phyloP scores from a whole-genome alignment of 192 early-diverging fungal genomes.

The Coemansia sp. region DNA sequence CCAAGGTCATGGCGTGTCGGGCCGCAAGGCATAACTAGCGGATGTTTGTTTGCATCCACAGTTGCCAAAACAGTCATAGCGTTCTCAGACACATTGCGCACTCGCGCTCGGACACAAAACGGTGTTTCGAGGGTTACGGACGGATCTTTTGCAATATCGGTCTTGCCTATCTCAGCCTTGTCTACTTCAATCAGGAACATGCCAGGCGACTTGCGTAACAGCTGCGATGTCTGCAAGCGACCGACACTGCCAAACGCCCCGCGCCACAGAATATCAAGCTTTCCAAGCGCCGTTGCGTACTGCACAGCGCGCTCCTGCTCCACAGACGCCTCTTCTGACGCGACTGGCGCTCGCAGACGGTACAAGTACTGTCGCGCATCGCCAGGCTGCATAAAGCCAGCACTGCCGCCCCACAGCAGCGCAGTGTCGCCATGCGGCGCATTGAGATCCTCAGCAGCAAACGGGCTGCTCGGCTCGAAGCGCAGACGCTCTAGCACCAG shows the following conservation, averaged over 20 bases:
- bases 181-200: conserved; percentile 53
- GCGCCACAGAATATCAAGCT: conserved; percentile 94
- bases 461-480: conserved; percentile 80
- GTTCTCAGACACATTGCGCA: conserved; percentile 50
- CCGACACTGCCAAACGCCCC: conserved; percentile 87
- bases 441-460: conserved; percentile 57
- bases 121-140: conserved; percentile 24
- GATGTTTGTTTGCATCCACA: conserved; percentile 25
- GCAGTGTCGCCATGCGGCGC: not conserved
- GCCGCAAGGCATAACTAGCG: conserved; percentile 42
- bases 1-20: conserved; percentile 58
- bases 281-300: conserved; percentile 81
- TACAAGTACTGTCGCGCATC: conserved; percentile 93
- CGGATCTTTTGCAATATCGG: not conserved
- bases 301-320: conserved; percentile 48
- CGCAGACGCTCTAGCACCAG: conserved; percentile 88
- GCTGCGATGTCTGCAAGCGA: conserved; percentile 88
- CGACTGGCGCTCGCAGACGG: conserved; percentile 67
- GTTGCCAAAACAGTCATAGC: conserved; percentile 28
- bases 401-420: conserved; percentile 29
- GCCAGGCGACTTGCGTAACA: conserved; percentile 77
- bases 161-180: conserved; percentile 12
- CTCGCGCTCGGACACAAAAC: conserved; percentile 28
- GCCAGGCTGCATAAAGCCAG: conserved; percentile 59
- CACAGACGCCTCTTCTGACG: conserved; percentile 43